A percentile compares a stretch with the other conserved stretches of the same genome.
Evolutionary conservation across 2,329 filamentous ascomycete species (phyloP).

Genomic region (Cladosporium halotolerans): DNA sequence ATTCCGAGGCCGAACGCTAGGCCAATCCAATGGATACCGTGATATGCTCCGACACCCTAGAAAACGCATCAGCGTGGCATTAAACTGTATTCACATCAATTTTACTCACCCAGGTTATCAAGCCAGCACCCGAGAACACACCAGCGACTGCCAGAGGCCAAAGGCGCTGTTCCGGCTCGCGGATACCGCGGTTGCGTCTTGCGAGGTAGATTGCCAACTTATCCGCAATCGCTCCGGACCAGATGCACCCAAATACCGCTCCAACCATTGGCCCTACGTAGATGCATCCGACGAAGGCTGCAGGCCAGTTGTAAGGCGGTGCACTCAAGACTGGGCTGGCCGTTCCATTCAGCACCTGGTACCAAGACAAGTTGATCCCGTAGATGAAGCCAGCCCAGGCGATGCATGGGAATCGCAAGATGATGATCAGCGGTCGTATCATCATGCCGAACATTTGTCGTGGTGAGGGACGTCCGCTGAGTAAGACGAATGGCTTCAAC

Average conservation of each 20-base stretch:
- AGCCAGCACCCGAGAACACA: slow-evolving; percentile 38
- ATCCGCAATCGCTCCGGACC: slow-evolving; percentile 28
- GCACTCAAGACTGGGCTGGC: slow-evolving; percentile 15
- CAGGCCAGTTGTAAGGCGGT: slow-evolving; percentile 32
- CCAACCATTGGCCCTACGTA: slow-evolving; percentile 44
- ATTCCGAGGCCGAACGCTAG: slow-evolving; percentile 39
- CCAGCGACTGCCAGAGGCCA: slow-evolving; percentile 35
- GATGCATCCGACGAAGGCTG: slow-evolving; percentile 43
- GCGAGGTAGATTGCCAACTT: slow-evolving; percentile 28
- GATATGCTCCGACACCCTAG: slow-evolving; percentile 40
- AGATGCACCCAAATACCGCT: slow-evolving; percentile 32
- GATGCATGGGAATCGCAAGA: slow-evolving; percentile 5
- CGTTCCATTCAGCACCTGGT: slow-evolving; percentile 15
- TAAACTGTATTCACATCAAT: slow-evolving; percentile 1
- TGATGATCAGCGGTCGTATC: slow-evolving; percentile 16
- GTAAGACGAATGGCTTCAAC: slow-evolving; percentile 21
- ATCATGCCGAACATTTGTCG: slow-evolving; percentile 17
- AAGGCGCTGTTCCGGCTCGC: slow-evolving; percentile 37
- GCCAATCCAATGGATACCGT: slow-evolving; percentile 43
- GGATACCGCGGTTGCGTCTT: slow-evolving; percentile 33
- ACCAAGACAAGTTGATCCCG: slow-evolving; percentile 13
- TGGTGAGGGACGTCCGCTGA: slow-evolving; percentile 17
- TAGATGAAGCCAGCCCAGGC: slow-evolving; percentile 14
- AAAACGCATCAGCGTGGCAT: no score
- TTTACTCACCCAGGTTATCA: slow-evolving; percentile 36